phyloP scores from a whole-genome alignment of 768 basidiomycete species.

The Filobasidium floriforme region DNA sequence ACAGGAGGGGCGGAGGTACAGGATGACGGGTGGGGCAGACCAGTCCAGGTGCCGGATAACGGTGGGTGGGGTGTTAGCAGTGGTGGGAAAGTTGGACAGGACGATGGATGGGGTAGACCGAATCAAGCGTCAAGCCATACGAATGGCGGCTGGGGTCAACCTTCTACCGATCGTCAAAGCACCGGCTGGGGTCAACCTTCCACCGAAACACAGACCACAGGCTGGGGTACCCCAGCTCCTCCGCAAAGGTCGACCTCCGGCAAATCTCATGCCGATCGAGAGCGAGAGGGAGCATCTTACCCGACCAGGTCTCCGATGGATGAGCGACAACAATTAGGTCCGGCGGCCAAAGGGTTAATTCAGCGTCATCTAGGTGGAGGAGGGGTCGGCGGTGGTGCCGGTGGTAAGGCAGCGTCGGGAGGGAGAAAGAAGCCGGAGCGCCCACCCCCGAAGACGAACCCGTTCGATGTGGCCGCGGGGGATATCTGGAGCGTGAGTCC shows the following conservation, averaged over 20 bases:
- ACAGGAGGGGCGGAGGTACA: not conserved
- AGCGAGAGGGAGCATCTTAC: not conserved
- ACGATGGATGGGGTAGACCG: constrained; percentile 1
- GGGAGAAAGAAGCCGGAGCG: not conserved
- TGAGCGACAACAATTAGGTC: not conserved
- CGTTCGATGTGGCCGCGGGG: constrained; percentile 4
- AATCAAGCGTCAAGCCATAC: not conserved
- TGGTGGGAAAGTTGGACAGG: not conserved
- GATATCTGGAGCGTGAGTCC: constrained; percentile 8
- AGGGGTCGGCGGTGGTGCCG: not conserved
- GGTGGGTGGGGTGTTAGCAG: not conserved
- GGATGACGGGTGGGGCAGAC: not conserved
- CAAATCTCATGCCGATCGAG: not conserved
- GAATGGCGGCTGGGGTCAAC: not conserved
- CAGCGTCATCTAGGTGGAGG: not conserved
- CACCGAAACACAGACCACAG: not conserved
- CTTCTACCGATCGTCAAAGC: no score
- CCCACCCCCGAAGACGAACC: not conserved
- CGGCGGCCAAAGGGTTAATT: not conserved
- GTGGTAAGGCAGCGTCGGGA: not conserved
- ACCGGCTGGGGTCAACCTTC: not conserved
- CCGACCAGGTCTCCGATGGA: not conserved
- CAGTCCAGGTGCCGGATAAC: not conserved
- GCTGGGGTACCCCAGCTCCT: not conserved
- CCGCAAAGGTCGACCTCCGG: not conserved